phyloP scores from a whole-genome alignment of 371 early-diverging fungal genomes.

The Actinomortierella ambigua region DNA sequence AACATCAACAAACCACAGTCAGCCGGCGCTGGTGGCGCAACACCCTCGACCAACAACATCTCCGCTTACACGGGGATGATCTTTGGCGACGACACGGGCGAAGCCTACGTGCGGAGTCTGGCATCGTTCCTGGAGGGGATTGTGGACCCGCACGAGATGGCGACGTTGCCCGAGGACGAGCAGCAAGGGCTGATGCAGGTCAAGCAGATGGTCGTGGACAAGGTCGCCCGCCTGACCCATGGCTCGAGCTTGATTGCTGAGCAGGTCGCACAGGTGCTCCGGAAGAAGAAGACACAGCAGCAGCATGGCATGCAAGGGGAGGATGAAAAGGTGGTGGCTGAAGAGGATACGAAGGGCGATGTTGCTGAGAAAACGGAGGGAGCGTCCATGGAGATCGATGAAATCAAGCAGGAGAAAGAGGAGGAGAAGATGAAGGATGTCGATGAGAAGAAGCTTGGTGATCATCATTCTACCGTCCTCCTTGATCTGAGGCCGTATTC shows the following conservation, averaged over 20 bases:
- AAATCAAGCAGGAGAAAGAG: neutral
- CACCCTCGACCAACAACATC: conserved; percentile 22
- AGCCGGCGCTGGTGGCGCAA: neutral
- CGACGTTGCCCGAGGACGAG: conserved; percentile 12
- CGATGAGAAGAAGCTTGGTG: neutral
- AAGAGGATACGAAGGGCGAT: neutral
- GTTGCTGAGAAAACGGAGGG: neutral
- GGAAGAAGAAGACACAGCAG: conserved; percentile 22
- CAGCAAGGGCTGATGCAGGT: conserved; percentile 22
- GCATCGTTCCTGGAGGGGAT: conserved; percentile 62
- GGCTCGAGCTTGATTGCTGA: conserved; percentile 42
- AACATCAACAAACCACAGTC: neutral
- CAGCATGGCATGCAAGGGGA: conserved; percentile 8
- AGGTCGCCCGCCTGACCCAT: conserved; percentile 31
- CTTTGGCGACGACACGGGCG: conserved; percentile 66
- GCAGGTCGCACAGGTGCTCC: conserved; percentile 33
- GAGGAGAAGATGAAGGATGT: neutral
- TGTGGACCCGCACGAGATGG: conserved; percentile 15
- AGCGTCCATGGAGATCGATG: neutral
- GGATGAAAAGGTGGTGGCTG: conserved; percentile 3
- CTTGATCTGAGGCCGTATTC: too few species aligned
- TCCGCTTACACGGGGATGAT: conserved; percentile 62
- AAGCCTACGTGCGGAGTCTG: conserved; percentile 68
- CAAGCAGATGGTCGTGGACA: conserved; percentile 20
- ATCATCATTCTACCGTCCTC: too few species aligned